Conservation (phyloP, 1,284 basidiomycete species). For the Boletus nobilissimus region DNA sequence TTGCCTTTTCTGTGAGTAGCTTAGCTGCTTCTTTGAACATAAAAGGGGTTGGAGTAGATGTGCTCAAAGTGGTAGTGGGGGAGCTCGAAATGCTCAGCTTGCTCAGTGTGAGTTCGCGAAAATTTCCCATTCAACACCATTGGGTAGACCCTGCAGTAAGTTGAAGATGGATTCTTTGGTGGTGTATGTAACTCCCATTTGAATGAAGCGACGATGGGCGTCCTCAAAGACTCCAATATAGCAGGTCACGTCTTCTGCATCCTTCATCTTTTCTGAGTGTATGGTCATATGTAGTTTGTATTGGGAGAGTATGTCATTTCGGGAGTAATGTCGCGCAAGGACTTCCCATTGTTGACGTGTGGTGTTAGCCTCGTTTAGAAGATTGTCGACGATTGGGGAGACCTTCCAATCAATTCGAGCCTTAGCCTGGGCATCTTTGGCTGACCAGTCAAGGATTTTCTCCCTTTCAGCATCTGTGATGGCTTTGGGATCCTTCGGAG, state of each 20-base stretch:
- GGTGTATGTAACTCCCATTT: not conserved
- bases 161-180: not conserved
- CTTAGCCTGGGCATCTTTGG: not conserved
- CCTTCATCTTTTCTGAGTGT: not conserved
- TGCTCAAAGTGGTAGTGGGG: not conserved
- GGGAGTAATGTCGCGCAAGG: not conserved
- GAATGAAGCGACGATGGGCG: not conserved
- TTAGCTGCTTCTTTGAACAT: not conserved
- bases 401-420: not conserved
- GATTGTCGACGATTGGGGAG: not conserved
- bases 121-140: not conserved
- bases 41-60: not conserved
- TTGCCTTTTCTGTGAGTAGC: not conserved
- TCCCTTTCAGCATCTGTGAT: not conserved
- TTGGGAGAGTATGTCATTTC: not conserved
- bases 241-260: not conserved
- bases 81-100: too few relatives aligned
- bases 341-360: not conserved
- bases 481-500: not conserved
- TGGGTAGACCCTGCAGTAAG: not conserved
- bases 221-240: conserved; percentile 11
- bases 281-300: not conserved
- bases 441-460: not conserved
- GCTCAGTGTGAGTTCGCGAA: not conserved
- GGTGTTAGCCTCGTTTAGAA: not conserved